Base-by-base conservation (phyloP, 768 basidiomycete genomes). In the Tylopilus subfusipes region DNA sequence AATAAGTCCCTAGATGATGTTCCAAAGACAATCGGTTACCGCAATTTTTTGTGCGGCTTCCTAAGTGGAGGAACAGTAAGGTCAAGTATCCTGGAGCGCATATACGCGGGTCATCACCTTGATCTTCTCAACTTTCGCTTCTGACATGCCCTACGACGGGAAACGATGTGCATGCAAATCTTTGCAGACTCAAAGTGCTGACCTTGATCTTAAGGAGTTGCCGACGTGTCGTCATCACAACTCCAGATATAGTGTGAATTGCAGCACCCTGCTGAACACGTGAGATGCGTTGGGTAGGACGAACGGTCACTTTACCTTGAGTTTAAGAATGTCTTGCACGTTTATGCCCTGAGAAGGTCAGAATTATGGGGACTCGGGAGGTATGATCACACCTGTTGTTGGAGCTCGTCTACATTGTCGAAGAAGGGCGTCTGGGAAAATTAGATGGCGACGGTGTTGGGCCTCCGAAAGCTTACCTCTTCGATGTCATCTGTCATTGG, bases 41-140 rank as follows among this genome's bases (percentile, higher is more conserved):
- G 90, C 74, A 48, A 93, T 86, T 67, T 94, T 97, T 55, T 89
- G 82, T 10, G 92, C 92, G 8, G 90, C 90, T 76, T 97, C 94
- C 91, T 95, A 36, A 42, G 22, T n/a, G 12, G 29, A 36, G 2
- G 11, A n/a, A 38, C 19, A 48, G 47, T 51, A 10, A 55, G 30
- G 5, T 24, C 11, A 10, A 18, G 29, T 21, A 4, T 31, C 16
- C 27, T 22, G 11, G 34, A 33, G 25, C 50, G 62, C 62, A 54
- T 65, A 56, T 53, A 58, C 53, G 52, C 67, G 10, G 38, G n/a
- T 19, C 39, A 40, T 39, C 53, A 82, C 93, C 76, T 96, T 96
- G 63, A 98, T 90, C 70, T 98, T 98, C 66, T 98, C 95, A 2
- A 98, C 93, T 69, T 98, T 98, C 1, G 95, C 90, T 63, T 97